A percentile compares a stretch with the other conserved stretches of the same genome.
Evolutionary conservation across 2,329 filamentous ascomycete species (phyloP).

Genomic region (Aspergillus tamarii): DNA sequence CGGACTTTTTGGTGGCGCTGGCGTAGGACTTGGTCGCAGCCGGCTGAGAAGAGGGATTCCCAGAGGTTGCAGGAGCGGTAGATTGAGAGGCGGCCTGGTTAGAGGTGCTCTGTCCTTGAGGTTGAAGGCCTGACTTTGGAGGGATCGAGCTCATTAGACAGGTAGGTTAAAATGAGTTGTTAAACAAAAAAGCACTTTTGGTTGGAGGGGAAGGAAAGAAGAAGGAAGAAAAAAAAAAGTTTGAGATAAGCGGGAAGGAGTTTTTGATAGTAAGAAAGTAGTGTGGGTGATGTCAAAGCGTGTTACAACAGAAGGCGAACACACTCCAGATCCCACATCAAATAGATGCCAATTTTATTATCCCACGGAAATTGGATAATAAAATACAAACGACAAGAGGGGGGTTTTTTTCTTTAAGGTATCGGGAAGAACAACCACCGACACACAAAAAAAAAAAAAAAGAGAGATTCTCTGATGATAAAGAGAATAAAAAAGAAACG

Average conservation of each 20-base stretch:
- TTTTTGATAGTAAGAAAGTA: slow-evolving; percentile 1
- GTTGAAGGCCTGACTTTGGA: slow-evolving; percentile 52
- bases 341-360: slow-evolving; percentile 19
- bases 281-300: slow-evolving; percentile 23
- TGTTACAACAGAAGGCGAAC: slow-evolving; percentile 23
- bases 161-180: slow-evolving; percentile 26
- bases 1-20: slow-evolving; percentile 63
- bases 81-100: slow-evolving; percentile 52
- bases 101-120: slow-evolving; percentile 53
- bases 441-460: slow-evolving; percentile 4
- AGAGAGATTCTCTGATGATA: background rate
- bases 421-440: slow-evolving; percentile 23
- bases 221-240: slow-evolving; percentile 8
- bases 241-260: slow-evolving; percentile 8
- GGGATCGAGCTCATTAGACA: slow-evolving; percentile 65
- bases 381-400: background rate
- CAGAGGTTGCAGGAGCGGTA: slow-evolving; percentile 52
- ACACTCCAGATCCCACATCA: slow-evolving; percentile 28
- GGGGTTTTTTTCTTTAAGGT: slow-evolving; percentile 1
- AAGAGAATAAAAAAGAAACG: slow-evolving; percentile 14
- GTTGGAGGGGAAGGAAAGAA: slow-evolving; percentile 11
- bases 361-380: slow-evolving; percentile 18
- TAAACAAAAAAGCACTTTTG: slow-evolving; percentile 11
- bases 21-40: slow-evolving; percentile 63
- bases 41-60: slow-evolving; percentile 55